Conservation (phyloP, 257 asterid genomes). For the Datura wrightii region DNA sequence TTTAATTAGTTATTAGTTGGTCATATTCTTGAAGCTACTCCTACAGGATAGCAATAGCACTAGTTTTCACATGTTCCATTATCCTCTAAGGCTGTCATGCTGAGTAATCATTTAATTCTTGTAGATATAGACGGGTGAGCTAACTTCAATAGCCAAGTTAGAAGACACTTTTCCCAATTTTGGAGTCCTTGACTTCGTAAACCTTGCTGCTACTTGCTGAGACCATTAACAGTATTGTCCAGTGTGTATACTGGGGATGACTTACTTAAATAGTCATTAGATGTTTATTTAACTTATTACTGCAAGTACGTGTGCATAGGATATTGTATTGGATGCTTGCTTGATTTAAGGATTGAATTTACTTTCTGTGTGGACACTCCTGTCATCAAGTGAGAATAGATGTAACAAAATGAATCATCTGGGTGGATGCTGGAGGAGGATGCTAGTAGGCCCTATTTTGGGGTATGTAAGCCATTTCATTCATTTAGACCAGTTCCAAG, state of each 20-base stretch:
- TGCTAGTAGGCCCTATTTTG: background rate
- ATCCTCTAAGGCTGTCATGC: conserved; percentile 23
- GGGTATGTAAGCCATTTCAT: background rate
- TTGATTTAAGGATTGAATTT: background rate
- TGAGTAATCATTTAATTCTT: background rate
- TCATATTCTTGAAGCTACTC: background rate
- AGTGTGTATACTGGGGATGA: conserved; percentile 7
- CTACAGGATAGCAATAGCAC: background rate
- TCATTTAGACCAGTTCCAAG: conserved; percentile 12
- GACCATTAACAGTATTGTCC: background rate
- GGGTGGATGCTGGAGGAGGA: background rate
- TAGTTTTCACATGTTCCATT: background rate
- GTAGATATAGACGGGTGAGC: conserved; percentile 16
- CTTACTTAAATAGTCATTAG: background rate
- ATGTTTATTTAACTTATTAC: conserved; percentile 2
- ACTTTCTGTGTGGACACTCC: conserved; percentile 11
- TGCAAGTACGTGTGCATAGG: background rate
- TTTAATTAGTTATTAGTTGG: conserved; percentile 1
- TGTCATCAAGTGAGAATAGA: conserved; percentile 21
- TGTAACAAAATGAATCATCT: background rate
- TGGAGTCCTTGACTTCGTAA: background rate
- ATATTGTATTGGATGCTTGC: background rate
- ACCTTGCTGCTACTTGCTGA: background rate
- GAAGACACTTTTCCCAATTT: background rate
- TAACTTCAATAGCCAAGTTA: background rate